phyloP scores from a whole-genome alignment of 345 rosid genomes.

The Pistacia vera region DNA sequence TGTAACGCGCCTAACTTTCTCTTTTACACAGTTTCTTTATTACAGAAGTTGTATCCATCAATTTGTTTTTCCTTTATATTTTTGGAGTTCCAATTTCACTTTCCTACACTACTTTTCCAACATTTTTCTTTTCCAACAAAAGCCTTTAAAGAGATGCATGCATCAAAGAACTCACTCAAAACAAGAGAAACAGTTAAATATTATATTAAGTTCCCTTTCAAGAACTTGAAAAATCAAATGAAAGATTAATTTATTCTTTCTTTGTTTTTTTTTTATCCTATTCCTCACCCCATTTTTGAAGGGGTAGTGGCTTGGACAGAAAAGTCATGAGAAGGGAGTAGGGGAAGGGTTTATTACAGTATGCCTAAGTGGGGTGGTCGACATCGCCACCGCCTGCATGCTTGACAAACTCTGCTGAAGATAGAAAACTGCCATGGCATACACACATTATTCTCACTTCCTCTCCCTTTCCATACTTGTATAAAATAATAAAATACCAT shows the following conservation, averaged over 20 bases:
- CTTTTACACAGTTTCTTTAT: too few relatives aligned
- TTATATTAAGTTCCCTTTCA: too few relatives aligned
- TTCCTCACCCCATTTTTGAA: slow-evolving; percentile 16
- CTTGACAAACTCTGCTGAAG: slow-evolving; percentile 81
- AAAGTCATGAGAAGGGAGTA: slow-evolving; percentile 32
- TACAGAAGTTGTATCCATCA: too few relatives aligned
- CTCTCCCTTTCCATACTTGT: slow-evolving; percentile 67
- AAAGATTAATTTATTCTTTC: neutral
- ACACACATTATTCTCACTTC: slow-evolving; percentile 82
- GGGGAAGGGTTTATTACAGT: slow-evolving; percentile 67
- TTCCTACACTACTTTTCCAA: too few relatives aligned
- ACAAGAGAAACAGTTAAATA: too few relatives aligned
- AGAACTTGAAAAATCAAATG: too few relatives aligned
- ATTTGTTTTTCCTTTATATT: too few relatives aligned
- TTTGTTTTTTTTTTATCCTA: neutral
- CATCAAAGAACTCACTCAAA: too few relatives aligned
- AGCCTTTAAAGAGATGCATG: too few relatives aligned
- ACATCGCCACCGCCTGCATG: slow-evolving; percentile 80
- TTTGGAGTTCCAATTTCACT: too few relatives aligned
- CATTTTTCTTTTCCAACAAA: too few relatives aligned
- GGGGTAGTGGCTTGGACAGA: neutral
- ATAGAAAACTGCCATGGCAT: slow-evolving; percentile 73
- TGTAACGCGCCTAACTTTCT: too few relatives aligned
- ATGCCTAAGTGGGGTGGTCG: slow-evolving; percentile 70
- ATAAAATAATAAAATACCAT: slow-evolving; percentile 52